Evolutionary conservation across 768 basidiomycete species (phyloP), one percentile per base, ranked within the genome.

Genomic region (Hortiboletus campestris): DNA sequence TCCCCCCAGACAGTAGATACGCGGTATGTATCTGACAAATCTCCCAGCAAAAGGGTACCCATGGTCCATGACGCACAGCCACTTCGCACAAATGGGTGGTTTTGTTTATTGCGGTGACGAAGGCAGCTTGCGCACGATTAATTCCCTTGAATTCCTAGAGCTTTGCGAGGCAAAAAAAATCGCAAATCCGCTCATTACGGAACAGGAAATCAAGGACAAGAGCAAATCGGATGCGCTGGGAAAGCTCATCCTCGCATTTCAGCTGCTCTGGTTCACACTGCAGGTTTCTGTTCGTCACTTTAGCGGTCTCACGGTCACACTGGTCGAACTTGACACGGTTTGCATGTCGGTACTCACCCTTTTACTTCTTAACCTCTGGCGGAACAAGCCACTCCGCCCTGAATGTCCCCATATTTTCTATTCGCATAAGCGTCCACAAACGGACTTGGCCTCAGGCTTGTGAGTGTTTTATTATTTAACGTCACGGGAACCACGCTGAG

Each of bases 1-100:
- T 12, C 25, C 25, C 25, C 25, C 20, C 40, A 11, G 7, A 1
- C 19, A 19, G 19, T 41, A 6, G 19, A 20, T 12, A 38, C 11
- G 6, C 19, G 25, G 25, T 4, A 39, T 14, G 38, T 10, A 40
- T 40, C 39, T 19, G 39, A 40, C 39, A 40, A 11, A 5, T 12
- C 11, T 22, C 6, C 6, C 46, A 35, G 46, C 20, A 35, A 34
- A 34, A 1, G 42, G 42, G 12, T 50, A 51, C 11, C 28, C n/a
- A 14, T 51, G 55, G 49, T 51, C 49, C 19, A 51, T 51, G 55
- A n/a, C 20, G 2, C 55, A 45, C 39, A 39, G 43, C 17, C 16
- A 44, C 36, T 51, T 51, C 16, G 43, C 43, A 2, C 29, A 51
- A 19, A 51, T 55, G 49, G 29, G 53, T 13, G 53, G 53, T 14